phyloP scores from a whole-genome alignment of 2,329 filamentous ascomycete genomes.

The Parasarocladium wereldwijsianum region DNA sequence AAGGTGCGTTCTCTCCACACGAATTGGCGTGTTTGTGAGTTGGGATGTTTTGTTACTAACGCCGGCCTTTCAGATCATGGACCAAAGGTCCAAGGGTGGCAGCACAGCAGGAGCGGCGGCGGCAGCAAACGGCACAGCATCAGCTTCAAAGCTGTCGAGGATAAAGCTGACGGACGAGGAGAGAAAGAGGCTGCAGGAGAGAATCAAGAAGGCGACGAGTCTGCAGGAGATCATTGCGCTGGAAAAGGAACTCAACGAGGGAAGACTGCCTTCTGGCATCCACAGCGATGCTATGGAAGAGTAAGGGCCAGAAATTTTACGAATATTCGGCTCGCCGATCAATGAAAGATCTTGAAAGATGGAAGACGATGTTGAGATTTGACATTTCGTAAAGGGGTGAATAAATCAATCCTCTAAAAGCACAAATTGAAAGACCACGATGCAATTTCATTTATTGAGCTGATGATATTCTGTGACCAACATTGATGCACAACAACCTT shows the following conservation, averaged over 20 bases:
- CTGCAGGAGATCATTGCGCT: conserved; percentile 78
- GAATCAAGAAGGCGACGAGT: conserved; percentile 80
- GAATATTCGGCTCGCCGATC: too few relatives aligned
- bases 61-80: conserved; percentile 51
- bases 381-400: neutral
- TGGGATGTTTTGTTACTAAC: conserved; percentile 5
- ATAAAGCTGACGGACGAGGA: conserved; percentile 82
- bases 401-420: neutral
- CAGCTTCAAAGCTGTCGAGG: conserved; percentile 50
- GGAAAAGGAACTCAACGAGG: conserved; percentile 87
- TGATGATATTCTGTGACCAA: too few relatives aligned
- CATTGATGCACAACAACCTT: too few relatives aligned
- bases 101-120: conserved; percentile 27
- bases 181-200: conserved; percentile 68
- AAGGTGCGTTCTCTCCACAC: conserved; percentile 30
- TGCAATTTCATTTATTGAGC: too few relatives aligned
- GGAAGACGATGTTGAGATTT: neutral
- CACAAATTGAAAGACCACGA: neutral
- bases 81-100: conserved; percentile 65
- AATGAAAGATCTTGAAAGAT: too few relatives aligned
- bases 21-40: neutral
- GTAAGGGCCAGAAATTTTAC: conserved; percentile 15
- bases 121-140: conserved; percentile 23
- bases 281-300: conserved; percentile 45
- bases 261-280: conserved; percentile 61